These are phyloP conservation scores for Herpetospermum pedunculosum DNA, from an alignment of 306 rosid species.

Conservation along the genomic window DNA sequence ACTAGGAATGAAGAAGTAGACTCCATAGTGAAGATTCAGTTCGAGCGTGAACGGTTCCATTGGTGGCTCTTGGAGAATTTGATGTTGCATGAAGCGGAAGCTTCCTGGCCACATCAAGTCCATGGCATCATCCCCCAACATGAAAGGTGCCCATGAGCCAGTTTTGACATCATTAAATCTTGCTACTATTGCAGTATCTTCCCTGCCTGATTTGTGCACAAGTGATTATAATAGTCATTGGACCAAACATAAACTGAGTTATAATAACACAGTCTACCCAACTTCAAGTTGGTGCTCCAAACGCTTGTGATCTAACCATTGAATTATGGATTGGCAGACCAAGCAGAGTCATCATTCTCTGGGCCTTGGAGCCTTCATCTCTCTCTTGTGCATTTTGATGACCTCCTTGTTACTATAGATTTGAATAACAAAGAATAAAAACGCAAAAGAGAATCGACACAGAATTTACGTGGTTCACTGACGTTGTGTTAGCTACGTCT, in stretches of 20 bases:
- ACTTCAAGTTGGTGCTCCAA: too few species aligned
- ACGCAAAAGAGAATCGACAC: too few species aligned
- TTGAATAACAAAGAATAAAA: too few species aligned
- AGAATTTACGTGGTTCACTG: too few species aligned
- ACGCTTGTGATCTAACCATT: slow-evolving; percentile 41
- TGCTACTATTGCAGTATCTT: slow-evolving; percentile 30
- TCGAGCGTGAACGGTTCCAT: slow-evolving; percentile 49
- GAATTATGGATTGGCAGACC: slow-evolving; percentile 38
- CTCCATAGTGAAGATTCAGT: slow-evolving; percentile 36
- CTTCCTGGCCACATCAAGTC: slow-evolving; percentile 86
- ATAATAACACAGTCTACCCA: too few species aligned
- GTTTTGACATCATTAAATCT: slow-evolving; percentile 44
- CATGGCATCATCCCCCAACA: slow-evolving; percentile 34
- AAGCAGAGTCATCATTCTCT: slow-evolving; percentile 56
- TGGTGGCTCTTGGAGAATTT: slow-evolving; percentile 27
- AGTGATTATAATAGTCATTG: slow-evolving; percentile 76
- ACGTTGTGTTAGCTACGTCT: too few species aligned
- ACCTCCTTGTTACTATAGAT: too few species aligned
- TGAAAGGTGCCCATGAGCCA: slow-evolving; percentile 26
- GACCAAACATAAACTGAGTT: too few species aligned
- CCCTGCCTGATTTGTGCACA: slow-evolving; percentile 53
- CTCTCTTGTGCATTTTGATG: slow-evolving; percentile 97
- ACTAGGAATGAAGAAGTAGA: neutral
- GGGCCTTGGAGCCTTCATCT: slow-evolving; percentile 77
- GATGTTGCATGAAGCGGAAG: slow-evolving; percentile 47